Evolutionary conservation across 176 grass and related monocot species (phyloP).

Genomic region (Neostapfia colusana): DNA sequence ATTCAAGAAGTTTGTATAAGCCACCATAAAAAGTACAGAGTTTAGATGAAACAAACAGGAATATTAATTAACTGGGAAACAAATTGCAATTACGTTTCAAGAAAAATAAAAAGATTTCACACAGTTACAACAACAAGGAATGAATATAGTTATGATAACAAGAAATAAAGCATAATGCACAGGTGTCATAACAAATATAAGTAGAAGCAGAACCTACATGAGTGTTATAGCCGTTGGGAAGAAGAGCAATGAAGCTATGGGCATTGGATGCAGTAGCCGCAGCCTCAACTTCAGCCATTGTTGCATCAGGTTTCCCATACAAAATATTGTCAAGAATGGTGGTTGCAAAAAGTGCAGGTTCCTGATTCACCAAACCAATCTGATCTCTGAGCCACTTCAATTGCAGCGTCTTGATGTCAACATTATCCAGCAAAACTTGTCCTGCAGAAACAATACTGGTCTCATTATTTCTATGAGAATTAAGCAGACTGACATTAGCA

Average conservation of each 20-base stretch:
- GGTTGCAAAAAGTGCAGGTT: conserved; percentile 78
- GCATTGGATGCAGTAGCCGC: conserved; percentile 77
- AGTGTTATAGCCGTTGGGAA: conserved; percentile 83
- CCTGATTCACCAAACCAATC: conserved; percentile 87
- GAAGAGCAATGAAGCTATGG: conserved; percentile 81
- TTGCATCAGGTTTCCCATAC: conserved; percentile 73
- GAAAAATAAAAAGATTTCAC: neutral
- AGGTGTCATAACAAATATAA: neutral
- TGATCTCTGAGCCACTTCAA: conserved; percentile 85
- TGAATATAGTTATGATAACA: neutral
- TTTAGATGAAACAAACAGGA: neutral
- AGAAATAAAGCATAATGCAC: neutral
- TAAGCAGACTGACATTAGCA: neutral
- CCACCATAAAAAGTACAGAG: neutral
- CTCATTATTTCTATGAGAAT: neutral
- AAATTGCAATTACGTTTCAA: neutral
- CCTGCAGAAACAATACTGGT: conserved; percentile 44
- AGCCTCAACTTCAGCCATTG: conserved; percentile 70
- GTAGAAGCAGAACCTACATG: conserved; percentile 46
- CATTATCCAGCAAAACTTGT: conserved; percentile 70
- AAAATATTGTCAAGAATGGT: conserved; percentile 88
- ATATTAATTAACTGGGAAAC: neutral
- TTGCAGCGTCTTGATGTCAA: conserved; percentile 72
- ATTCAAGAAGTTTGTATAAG: neutral
- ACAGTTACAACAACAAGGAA: neutral